Percentiles rank a stretch among this genome's conserved stretches.
Evolutionary conservation across 441 rosid genomes (phyloP).

Genomic region (Sinapis alba): DNA sequence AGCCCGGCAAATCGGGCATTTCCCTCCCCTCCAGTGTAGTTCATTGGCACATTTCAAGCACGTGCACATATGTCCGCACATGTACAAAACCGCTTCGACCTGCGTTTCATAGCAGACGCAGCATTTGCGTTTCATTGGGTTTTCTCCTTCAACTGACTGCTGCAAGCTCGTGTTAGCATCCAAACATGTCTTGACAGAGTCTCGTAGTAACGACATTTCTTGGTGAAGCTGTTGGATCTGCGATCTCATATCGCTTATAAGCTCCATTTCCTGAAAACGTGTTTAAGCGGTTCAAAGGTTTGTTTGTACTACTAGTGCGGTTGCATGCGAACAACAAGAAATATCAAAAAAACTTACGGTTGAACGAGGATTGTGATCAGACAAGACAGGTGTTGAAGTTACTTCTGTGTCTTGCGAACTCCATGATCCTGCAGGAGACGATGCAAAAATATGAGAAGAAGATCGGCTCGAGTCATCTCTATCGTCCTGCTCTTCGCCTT

Average conservation of each 20-base stretch:
- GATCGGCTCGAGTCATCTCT: conserved; percentile 31
- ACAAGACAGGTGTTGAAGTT: conserved; percentile 38
- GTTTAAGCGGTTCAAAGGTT: not conserved
- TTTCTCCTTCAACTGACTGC: conserved; percentile 45
- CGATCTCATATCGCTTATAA: conserved; percentile 62
- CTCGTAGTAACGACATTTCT: conserved; percentile 69
- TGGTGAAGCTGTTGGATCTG: conserved; percentile 69
- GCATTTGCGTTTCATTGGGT: conserved; percentile 38
- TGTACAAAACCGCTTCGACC: conserved; percentile 38
- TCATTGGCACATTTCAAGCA: conserved; percentile 80
- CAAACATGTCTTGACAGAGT: conserved; percentile 57
- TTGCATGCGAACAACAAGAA: conserved; percentile 14
- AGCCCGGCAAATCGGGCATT: conserved; percentile 80
- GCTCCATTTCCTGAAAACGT: conserved; percentile 61
- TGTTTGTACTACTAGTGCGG: not conserved
- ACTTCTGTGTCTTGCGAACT: conserved; percentile 48
- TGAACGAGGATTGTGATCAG: conserved; percentile 39
- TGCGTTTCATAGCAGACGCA: conserved; percentile 26
- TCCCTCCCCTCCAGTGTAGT: conserved; percentile 68
- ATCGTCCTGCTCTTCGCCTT: conserved; percentile 24
- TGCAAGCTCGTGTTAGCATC: conserved; percentile 61
- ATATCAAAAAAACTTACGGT: conserved; percentile 41
- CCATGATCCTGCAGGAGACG: conserved; percentile 60
- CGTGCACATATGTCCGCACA: conserved; percentile 91
- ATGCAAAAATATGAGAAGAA: conserved; percentile 46